Evolutionary conservation across 805 yeast genomes (phyloP).

Genomic region (Hanseniaspora hatyaiensis): DNA sequence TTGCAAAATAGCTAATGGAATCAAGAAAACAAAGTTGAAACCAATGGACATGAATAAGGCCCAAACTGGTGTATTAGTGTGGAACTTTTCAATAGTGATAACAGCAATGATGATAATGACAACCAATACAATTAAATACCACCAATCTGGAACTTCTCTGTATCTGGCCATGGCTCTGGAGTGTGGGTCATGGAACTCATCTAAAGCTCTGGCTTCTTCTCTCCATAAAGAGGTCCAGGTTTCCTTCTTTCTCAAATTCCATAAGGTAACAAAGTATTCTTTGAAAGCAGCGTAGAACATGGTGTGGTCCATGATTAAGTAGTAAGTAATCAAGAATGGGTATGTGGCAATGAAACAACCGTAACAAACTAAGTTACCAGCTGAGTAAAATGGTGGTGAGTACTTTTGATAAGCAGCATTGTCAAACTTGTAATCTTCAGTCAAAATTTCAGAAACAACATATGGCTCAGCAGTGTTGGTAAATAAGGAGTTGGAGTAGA

Average conservation of each 20-base stretch:
- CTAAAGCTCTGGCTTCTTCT: constrained; percentile 24
- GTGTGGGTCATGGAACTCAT: constrained; percentile 39
- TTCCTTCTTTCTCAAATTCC: constrained; percentile 18
- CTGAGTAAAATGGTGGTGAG: constrained; percentile 56
- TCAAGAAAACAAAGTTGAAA: constrained; percentile 42
- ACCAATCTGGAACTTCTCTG: constrained; percentile 61
- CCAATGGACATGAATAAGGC: constrained; percentile 45
- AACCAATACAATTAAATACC: constrained; percentile 32
- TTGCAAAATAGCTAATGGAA: constrained; percentile 48
- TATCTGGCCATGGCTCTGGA: constrained; percentile 45
- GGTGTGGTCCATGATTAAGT: constrained; percentile 36
- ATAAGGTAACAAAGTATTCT: constrained; percentile 21
- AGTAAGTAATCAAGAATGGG: constrained; percentile 44
- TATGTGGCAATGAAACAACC: constrained; percentile 47
- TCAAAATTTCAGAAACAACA: constrained; percentile 38
- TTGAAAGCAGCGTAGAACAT: constrained; percentile 31
- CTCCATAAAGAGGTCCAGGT: constrained; percentile 26
- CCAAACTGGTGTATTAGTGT: constrained; percentile 53
- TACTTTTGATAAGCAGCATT: constrained; percentile 39
- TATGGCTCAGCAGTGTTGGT: constrained; percentile 39
- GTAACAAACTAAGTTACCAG: constrained; percentile 48
- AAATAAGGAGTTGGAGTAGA: constrained; percentile 39
- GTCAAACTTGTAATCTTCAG: constrained; percentile 34
- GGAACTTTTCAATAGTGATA: constrained; percentile 33
- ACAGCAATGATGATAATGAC: constrained; percentile 34